Evolutionary conservation across 2,329 filamentous ascomycete genomes (phyloP).

Genomic region (Penicillium sp.): DNA sequence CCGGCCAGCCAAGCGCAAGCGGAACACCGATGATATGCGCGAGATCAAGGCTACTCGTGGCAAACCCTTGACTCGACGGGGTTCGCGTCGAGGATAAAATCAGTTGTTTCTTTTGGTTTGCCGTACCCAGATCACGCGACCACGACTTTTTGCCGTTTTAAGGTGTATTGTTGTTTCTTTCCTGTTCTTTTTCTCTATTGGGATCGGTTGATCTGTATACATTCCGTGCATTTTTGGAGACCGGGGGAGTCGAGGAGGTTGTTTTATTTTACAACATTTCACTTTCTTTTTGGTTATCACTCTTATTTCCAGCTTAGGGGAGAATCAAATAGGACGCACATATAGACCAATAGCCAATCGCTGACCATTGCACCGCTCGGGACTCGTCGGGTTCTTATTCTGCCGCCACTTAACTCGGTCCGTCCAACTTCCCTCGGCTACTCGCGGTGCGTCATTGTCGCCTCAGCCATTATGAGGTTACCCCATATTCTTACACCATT

Average conservation of each 20-base stretch:
- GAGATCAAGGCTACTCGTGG: constrained; percentile 46
- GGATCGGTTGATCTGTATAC: constrained; percentile 13
- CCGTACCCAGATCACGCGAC: constrained; percentile 1
- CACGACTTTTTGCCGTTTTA: constrained; percentile 7
- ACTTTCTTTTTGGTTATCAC: background rate
- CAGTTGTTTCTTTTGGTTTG: background rate
- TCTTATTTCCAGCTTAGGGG: background rate
- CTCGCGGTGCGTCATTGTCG: constrained; percentile 1
- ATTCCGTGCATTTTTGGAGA: constrained; percentile 16
- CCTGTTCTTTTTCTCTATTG: background rate
- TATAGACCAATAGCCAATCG: constrained; percentile 4
- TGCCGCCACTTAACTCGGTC: constrained; percentile 1
- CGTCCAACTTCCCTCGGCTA: background rate
- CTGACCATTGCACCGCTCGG: constrained; percentile 25
- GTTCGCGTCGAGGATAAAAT: constrained; percentile 35
- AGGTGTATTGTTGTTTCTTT: constrained; percentile 3
- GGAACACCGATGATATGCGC: constrained; percentile 41
- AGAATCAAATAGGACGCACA: constrained; percentile 5
- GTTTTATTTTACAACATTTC: background rate
- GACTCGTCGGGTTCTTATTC: constrained; percentile 11
- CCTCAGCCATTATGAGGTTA: background rate
- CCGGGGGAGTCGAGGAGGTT: constrained; percentile 10
- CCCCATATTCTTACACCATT: background rate
- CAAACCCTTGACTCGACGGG: constrained; percentile 53
- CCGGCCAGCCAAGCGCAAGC: constrained; percentile 52